Evolutionary conservation across 1,284 basidiomycete genomes (phyloP).

Genomic region (Rhodotorula sp.): DNA sequence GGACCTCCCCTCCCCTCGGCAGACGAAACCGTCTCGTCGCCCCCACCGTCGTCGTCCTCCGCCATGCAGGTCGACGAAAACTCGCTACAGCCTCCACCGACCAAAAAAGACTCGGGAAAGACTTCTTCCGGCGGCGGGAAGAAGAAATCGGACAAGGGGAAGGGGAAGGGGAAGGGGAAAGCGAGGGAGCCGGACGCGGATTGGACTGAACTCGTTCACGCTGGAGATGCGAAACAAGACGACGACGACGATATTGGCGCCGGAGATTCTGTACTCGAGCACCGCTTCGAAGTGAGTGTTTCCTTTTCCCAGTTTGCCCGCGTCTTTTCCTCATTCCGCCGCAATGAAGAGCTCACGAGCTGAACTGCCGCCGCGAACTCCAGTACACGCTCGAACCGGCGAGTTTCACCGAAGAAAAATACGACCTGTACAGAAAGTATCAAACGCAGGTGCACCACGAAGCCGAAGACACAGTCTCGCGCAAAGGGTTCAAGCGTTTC

Average conservation of each 20-base stretch:
- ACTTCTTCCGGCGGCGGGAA: constrained; percentile 50
- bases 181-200: constrained; percentile 36
- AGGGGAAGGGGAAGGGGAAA: constrained; percentile 43
- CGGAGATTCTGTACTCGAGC: constrained; percentile 24
- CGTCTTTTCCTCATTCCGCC: too few relatives aligned
- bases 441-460: constrained; percentile 69
- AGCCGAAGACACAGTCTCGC: constrained; percentile 53
- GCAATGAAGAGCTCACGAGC: too few relatives aligned
- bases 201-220: constrained; percentile 45
- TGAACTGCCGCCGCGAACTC: too few relatives aligned
- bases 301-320: neutral
- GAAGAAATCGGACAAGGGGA: constrained; percentile 7
- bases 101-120: too few relatives aligned
- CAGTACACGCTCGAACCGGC: constrained; percentile 50
- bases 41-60: too few relatives aligned
- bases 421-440: constrained; percentile 60
- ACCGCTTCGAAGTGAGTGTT: constrained; percentile 34
- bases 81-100: too few relatives aligned
- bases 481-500: constrained; percentile 65
- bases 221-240: constrained; percentile 32
- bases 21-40: neutral
- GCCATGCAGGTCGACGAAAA: too few relatives aligned
- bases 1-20: constrained; percentile 20
- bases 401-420: constrained; percentile 75
- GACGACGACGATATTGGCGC: neutral